Evolutionary conservation across 2,329 filamentous ascomycete species (phyloP).

Genomic region (Aureobasidium namibiae): DNA sequence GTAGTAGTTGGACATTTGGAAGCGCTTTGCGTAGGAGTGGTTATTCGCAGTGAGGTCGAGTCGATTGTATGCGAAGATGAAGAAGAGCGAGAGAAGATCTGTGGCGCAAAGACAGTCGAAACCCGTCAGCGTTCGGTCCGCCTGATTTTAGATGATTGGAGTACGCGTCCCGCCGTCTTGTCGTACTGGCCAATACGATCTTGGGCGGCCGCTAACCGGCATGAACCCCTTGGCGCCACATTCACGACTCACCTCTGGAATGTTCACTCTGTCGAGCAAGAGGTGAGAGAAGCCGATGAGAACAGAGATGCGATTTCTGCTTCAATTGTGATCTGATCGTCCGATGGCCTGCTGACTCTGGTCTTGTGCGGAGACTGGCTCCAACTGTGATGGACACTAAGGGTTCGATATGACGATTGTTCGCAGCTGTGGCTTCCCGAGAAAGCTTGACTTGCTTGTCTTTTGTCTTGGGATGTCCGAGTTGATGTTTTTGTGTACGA

Average conservation of each 20-base stretch:
- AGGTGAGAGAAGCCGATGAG: background rate
- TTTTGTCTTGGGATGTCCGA: background rate
- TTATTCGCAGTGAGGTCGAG: background rate
- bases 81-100: background rate
- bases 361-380: background rate
- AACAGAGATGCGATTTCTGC: background rate
- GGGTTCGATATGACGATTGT: slow-evolving; percentile 6
- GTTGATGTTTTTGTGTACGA: background rate
- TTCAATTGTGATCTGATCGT: background rate
- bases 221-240: background rate
- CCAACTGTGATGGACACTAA: background rate
- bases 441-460: background rate
- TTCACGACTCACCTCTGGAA: background rate
- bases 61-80: background rate
- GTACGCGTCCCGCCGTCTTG: background rate
- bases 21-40: background rate
- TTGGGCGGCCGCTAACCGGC: background rate
- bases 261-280: background rate
- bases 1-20: slow-evolving; percentile 37
- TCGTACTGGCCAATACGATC: background rate
- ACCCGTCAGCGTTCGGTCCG: slow-evolving; percentile 6
- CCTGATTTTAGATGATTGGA: slow-evolving; percentile 7
- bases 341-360: background rate
- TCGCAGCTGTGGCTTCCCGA: background rate
- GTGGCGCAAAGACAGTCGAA: slow-evolving; percentile 6